Base-by-base conservation (phyloP, 2,329 filamentous ascomycete genomes). In the Biscogniauxia mediterranea region DNA sequence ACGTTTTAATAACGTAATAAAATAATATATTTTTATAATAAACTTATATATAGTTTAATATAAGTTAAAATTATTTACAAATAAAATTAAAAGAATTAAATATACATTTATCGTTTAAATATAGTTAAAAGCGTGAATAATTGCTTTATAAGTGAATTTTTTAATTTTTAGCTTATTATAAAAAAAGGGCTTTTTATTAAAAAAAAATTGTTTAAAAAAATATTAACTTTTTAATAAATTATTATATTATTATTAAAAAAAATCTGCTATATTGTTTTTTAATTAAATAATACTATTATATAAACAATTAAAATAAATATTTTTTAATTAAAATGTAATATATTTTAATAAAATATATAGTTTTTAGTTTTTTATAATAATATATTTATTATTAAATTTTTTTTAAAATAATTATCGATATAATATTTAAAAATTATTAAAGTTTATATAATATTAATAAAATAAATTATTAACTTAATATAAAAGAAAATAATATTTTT, bases 11-110 rank as follows among this genome's bases (percentile, higher is more conserved):
- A 28, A 25, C 11, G 26, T 15, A 28, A 54, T 55, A 42, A 50
- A 49, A 46, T 32, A 55, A 52, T 61, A 61, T 21, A 61, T 46
- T 23, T 32, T 57, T 57, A 58, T 61, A 57, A 61, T 58, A 15
- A 52, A 61, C 15, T 61, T 61, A 55, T 57, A 42, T 57, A 61
- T 55, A 13, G n/a, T 57, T 23, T 21, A n/a, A 55, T 61, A 61
- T 55, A 61, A 58, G 4, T 46, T 58, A 58, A 61, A 61, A 9
- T 50, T 52, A 52, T 61, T 55, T 51, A 49, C 26, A 58, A 61
- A 61, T 49, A 61, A 49, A 21, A 61, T 52, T 50, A 61, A 57
- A 57, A 51, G 55, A 54, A 61, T 21, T 51, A 23, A 49, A 17
- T 46, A 57, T 23, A 61, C 20, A 25, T 57, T 55, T 25, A 61